Conservation (phyloP, 192 early-diverging fungal species). For the Coemansia sp. region DNA sequence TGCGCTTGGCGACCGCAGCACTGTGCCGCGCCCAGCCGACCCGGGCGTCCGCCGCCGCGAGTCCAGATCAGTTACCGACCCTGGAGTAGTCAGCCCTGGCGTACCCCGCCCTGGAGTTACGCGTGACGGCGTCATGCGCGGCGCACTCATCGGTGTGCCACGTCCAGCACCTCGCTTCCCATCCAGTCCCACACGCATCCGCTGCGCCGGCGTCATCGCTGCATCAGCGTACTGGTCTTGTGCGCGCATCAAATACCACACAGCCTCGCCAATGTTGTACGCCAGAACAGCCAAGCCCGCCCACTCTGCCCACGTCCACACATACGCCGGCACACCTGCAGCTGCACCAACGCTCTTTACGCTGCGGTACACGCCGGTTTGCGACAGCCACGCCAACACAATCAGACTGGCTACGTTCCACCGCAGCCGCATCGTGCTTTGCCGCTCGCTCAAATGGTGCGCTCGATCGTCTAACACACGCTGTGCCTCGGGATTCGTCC, state of each 20-base stretch:
- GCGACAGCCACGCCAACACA: conserved; percentile 27
- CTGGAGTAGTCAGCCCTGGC: conserved; percentile 9
- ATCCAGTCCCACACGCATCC: conserved; percentile 46
- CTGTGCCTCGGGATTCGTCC: conserved; percentile 48
- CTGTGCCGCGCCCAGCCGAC: conserved; percentile 7
- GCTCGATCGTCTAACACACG: conserved; percentile 45
- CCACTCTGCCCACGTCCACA: conserved; percentile 36
- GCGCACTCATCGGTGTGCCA: conserved; percentile 20
- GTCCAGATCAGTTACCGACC: conserved; percentile 28
- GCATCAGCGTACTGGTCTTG: conserved; percentile 28
- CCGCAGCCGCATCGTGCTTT: conserved; percentile 48
- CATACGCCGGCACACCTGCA: conserved; percentile 15
- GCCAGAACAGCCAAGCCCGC: conserved; percentile 18
- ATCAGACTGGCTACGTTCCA: conserved; percentile 44
- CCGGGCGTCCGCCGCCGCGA: conserved; percentile 29
- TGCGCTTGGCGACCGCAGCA: conserved; percentile 31
- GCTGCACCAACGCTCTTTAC: conserved; percentile 18
- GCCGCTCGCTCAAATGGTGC: conserved; percentile 22
- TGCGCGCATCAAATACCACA: conserved; percentile 49
- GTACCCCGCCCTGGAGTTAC: conserved; percentile 1
- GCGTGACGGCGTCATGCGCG: conserved; percentile 36
- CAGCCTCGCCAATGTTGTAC: conserved; percentile 51
- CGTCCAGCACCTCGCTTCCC: conserved; percentile 11
- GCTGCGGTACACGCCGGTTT: conserved; percentile 36
- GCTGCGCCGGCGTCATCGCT: conserved; percentile 41